These are phyloP conservation scores for Zoysia japonica DNA, from an alignment of 176 grass and related monocot species.

Conservation along the genomic window DNA sequence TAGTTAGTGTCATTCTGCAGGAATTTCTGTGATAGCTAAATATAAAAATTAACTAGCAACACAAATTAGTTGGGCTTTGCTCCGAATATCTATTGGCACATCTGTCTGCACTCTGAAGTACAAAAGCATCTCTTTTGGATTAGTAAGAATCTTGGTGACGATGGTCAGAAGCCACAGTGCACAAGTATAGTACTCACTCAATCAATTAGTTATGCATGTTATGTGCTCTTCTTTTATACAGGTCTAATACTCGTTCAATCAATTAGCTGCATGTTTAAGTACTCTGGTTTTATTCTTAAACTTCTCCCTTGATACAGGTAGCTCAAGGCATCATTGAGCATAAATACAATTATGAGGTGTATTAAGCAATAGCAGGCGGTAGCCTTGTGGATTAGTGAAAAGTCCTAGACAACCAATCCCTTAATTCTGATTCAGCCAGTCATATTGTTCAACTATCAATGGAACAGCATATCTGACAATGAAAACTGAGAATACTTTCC, in stretches of 20 bases:
- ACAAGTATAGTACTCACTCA: background rate
- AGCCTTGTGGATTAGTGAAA: background rate
- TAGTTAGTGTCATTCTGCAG: background rate
- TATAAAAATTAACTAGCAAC: background rate
- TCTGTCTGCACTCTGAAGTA: background rate
- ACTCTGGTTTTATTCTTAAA: no score
- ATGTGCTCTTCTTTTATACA: no score
- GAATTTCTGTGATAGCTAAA: background rate
- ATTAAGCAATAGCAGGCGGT: background rate
- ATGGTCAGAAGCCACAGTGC: background rate
- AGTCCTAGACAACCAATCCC: background rate
- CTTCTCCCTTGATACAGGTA: background rate
- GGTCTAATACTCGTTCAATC: no score
- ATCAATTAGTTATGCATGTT: slow-evolving; percentile 5
- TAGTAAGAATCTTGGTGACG: background rate
- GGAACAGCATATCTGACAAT: slow-evolving; percentile 21
- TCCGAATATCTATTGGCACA: background rate
- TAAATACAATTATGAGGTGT: background rate
- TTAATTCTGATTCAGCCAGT: background rate
- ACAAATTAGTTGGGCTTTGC: slow-evolving; percentile 23
- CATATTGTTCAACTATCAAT: background rate
- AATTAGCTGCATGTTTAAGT: no score
- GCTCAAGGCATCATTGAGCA: background rate
- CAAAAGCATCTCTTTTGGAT: slow-evolving; percentile 6
- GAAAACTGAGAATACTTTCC: background rate